These are phyloP conservation scores for Aspergillus bombycis DNA, from an alignment of 2,329 filamentous ascomycete species.

Conservation along the genomic window DNA sequence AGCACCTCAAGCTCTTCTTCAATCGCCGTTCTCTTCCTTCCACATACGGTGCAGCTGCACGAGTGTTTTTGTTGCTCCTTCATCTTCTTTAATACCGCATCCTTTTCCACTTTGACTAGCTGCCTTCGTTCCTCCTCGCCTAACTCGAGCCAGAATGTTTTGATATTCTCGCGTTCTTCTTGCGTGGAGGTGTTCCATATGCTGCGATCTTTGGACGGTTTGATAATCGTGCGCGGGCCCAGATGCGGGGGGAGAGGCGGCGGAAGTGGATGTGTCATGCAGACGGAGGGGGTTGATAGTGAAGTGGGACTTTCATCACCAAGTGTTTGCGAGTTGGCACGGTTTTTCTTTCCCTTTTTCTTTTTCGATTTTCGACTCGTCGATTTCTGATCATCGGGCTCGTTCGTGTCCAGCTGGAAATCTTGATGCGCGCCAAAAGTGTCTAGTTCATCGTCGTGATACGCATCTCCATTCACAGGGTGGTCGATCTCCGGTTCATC, in stretches of 20 bases:
- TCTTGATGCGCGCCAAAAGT: constrained; percentile 39
- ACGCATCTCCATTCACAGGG: constrained; percentile 55
- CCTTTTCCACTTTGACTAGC: constrained; percentile 96
- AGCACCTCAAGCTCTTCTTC: constrained; percentile 97
- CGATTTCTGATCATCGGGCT: constrained; percentile 24
- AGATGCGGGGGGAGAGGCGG: constrained; percentile 49
- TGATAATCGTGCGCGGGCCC: constrained; percentile 45
- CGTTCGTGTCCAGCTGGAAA: constrained; percentile 19
- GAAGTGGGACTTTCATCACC: constrained; percentile 44
- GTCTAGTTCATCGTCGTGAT: constrained; percentile 59
- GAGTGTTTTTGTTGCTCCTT: constrained; percentile 99
- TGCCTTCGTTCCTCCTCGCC: constrained; percentile 94
- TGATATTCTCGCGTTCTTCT: constrained; percentile 95
- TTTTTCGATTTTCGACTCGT: constrained; percentile 43
- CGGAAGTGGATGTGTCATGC: constrained; percentile 45
- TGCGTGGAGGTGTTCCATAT: constrained; percentile 97
- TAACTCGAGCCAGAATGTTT: constrained; percentile 95
- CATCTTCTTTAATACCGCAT: constrained; percentile 98
- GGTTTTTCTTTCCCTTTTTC: constrained; percentile 45
- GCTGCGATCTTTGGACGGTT: constrained; percentile 68
- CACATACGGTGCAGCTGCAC: constrained; percentile 96
- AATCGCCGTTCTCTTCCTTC: constrained; percentile 92
- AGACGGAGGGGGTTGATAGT: constrained; percentile 48
- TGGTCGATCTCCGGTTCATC: constrained; percentile 38
- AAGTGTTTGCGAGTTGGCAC: constrained; percentile 37